Percentiles rank a stretch among this genome's conserved stretches.
Evolutionary conservation across 495 filamentous ascomycete species (phyloP).

Genomic region (Aspergillus bridgeri): DNA sequence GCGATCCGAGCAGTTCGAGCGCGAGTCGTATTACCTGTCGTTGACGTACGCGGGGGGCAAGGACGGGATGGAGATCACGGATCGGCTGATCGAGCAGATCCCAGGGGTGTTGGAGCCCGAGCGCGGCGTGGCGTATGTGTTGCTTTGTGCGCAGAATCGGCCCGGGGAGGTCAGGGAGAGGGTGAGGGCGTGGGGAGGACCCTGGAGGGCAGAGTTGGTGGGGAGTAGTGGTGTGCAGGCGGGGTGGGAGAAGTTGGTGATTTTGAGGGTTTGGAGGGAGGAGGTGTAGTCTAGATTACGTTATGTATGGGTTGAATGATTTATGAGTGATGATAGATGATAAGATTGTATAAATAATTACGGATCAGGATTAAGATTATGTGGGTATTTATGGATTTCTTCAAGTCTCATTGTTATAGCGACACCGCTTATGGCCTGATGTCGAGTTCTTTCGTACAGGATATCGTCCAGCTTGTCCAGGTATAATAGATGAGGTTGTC

Average conservation of each 20-base stretch:
- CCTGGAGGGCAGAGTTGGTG: conserved; percentile 75
- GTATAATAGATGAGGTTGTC: background rate
- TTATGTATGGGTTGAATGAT: conserved; percentile 1
- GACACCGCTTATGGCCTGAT: background rate
- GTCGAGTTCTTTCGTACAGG: conserved; percentile 1
- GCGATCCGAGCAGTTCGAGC: conserved; percentile 50
- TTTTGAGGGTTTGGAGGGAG: conserved; percentile 71
- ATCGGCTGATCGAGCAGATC: conserved; percentile 66
- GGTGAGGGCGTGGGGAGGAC: conserved; percentile 52
- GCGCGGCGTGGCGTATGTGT: conserved; percentile 78
- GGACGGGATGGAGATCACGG: conserved; percentile 92
- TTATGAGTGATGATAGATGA: conserved; percentile 6
- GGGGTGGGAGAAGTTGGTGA: conserved; percentile 87
- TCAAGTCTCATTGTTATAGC: background rate
- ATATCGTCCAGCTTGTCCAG: background rate
- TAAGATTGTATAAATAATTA: no score
- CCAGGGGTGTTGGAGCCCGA: conserved; percentile 54
- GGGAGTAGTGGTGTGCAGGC: conserved; percentile 78
- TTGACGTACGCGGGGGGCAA: conserved; percentile 83
- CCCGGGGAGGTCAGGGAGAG: conserved; percentile 69
- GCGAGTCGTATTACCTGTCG: conserved; percentile 75
- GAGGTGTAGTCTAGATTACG: background rate
- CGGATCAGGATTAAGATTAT: no score
- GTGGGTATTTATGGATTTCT: no score
- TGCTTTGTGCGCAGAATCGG: conserved; percentile 85